Evolutionary conservation across 2,329 filamentous ascomycete genomes (phyloP).

Genomic region (Colletotrichum caudatum): DNA sequence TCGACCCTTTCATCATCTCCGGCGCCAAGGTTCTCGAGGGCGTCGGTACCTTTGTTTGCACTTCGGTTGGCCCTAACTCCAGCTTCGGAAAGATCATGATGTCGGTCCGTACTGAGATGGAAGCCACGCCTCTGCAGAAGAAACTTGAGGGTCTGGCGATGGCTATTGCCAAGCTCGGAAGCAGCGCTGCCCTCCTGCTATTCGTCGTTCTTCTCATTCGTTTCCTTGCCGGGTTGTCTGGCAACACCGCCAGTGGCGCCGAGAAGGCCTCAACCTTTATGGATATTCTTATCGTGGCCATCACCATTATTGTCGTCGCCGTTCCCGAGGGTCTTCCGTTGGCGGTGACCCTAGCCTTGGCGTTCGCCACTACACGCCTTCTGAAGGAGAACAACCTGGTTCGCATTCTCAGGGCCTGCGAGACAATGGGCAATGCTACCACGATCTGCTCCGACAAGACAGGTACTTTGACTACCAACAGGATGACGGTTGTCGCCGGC

Average conservation of each 20-base stretch:
- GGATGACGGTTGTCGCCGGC: constrained; percentile 80
- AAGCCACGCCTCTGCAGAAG: constrained; percentile 66
- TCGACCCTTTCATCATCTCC: constrained; percentile 75
- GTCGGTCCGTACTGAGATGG: constrained; percentile 63
- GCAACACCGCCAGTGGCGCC: constrained; percentile 60
- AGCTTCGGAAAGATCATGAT: constrained; percentile 68
- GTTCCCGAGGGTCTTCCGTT: constrained; percentile 75
- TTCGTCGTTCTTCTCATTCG: constrained; percentile 85
- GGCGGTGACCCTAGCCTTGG: constrained; percentile 75
- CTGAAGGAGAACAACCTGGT: constrained; percentile 78
- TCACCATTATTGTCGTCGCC: constrained; percentile 75
- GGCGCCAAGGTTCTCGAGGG: constrained; percentile 67
- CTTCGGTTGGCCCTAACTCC: constrained; percentile 67
- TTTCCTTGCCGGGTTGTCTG: constrained; percentile 73
- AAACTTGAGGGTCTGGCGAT: constrained; percentile 62
- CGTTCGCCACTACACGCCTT: constrained; percentile 77
- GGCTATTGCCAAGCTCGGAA: constrained; percentile 61
- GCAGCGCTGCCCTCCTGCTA: constrained; percentile 76
- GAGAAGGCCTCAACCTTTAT: constrained; percentile 71
- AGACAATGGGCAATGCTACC: constrained; percentile 79
- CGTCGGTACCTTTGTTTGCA: constrained; percentile 66
- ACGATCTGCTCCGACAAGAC: constrained; percentile 85
- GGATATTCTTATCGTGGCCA: constrained; percentile 73
- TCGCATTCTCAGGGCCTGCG: constrained; percentile 74
- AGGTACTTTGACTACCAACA: constrained; percentile 74